Conservation (phyloP, 345 rosid genomes). For the Brassica nigra region DNA sequence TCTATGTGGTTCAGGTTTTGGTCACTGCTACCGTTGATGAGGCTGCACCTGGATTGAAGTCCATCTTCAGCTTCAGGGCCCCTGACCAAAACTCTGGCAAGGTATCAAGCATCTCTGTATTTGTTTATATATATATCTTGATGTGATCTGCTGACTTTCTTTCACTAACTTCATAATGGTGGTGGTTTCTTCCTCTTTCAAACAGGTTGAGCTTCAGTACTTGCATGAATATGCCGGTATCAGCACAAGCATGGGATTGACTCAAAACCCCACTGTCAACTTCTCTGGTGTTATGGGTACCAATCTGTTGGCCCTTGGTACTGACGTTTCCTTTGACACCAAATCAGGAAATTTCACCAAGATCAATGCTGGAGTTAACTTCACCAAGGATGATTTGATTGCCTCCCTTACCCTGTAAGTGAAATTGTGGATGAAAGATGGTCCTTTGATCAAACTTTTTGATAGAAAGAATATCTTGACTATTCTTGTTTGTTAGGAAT, state of each 20-base stretch:
- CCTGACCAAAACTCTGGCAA: conserved; percentile 87
- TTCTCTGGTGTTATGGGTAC: conserved; percentile 80
- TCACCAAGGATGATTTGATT: conserved; percentile 66
- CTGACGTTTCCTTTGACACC: conserved; percentile 83
- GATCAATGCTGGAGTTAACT: conserved; percentile 77
- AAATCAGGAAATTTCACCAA: conserved; percentile 73
- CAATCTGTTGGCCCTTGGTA: conserved; percentile 61
- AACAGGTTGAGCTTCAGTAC: conserved; percentile 85
- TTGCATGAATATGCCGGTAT: conserved; percentile 84
- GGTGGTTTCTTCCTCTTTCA: conserved; percentile 3
- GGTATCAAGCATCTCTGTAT: neutral
- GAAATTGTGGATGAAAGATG: neutral
- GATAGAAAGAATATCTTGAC: neutral
- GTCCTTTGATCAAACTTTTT: neutral
- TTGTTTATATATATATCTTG: too few relatives aligned
- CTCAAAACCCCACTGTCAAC: conserved; percentile 76
- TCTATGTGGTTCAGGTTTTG: conserved; percentile 47
- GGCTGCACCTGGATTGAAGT: conserved; percentile 85
- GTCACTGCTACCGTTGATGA: conserved; percentile 82
- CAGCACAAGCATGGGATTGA: conserved; percentile 78
- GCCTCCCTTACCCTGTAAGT: conserved; percentile 75
- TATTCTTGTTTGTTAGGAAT: conserved; percentile 51
- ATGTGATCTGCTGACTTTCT: too few relatives aligned
- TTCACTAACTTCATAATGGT: too few relatives aligned
- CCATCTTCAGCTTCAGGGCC: conserved; percentile 74